These are phyloP conservation scores for Vinca minor DNA, from an alignment of 257 asterid genomes.

Conservation along the genomic window DNA sequence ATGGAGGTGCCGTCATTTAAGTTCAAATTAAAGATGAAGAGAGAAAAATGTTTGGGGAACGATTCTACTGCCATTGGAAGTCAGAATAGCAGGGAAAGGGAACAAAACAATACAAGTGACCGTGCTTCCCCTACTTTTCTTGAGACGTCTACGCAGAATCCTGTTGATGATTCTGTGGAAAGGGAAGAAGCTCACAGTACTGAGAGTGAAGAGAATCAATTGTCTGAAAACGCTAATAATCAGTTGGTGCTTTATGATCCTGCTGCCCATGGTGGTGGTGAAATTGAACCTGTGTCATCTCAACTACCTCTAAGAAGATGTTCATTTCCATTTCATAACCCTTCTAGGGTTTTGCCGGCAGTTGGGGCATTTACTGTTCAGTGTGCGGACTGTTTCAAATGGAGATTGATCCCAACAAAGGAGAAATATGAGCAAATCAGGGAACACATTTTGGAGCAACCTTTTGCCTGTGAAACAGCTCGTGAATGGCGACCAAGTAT, in stretches of 20 bases:
- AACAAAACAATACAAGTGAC: constrained; percentile 21
- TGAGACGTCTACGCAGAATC: constrained; percentile 25
- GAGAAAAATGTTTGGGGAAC: constrained; percentile 18
- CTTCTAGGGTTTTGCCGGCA: constrained; percentile 44
- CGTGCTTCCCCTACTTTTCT: constrained; percentile 20
- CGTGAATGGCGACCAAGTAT: constrained; percentile 64
- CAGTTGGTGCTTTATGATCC: constrained; percentile 75
- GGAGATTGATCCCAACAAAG: constrained; percentile 71
- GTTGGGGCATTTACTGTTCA: constrained; percentile 69
- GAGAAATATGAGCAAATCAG: constrained; percentile 76
- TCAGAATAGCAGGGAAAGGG: constrained; percentile 21
- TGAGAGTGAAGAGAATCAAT: constrained; percentile 32
- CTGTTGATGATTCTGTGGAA: constrained; percentile 20
- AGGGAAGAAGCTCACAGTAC: constrained; percentile 28
- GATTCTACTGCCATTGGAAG: constrained; percentile 23
- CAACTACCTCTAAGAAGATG: constrained; percentile 23
- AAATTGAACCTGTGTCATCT: constrained; percentile 20
- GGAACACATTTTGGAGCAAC: constrained; percentile 57
- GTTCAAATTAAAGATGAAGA: constrained; percentile 33
- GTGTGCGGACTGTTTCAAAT: constrained; percentile 73
- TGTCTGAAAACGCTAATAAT: constrained; percentile 44
- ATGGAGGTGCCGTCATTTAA: constrained; percentile 28
- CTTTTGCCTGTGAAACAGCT: constrained; percentile 59
- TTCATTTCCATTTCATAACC: constrained; percentile 35
- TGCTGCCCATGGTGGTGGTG: constrained; percentile 26